phyloP scores from a whole-genome alignment of 2,329 filamentous ascomycete species.

The Taxawa tesnikishii region DNA sequence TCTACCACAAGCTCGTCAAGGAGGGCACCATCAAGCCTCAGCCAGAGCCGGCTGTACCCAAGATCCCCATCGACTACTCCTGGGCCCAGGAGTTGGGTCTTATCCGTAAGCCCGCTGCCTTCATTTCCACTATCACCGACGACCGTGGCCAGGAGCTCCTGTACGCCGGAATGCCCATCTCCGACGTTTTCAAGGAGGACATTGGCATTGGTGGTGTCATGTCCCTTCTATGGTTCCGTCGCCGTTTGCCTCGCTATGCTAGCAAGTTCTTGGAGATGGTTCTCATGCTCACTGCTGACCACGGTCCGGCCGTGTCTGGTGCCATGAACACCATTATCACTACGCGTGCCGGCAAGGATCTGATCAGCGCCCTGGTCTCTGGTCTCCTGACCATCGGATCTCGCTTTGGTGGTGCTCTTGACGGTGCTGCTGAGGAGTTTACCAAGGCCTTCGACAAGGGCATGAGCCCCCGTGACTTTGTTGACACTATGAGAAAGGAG shows the following conservation, averaged over 20 bases:
- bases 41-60: slow-evolving; percentile 83
- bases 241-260: slow-evolving; percentile 87
- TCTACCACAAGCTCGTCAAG: slow-evolving; percentile 83
- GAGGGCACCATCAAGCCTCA: slow-evolving; percentile 75
- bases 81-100: slow-evolving; percentile 99
- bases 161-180: slow-evolving; percentile 98
- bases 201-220: slow-evolving; percentile 99
- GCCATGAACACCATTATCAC: slow-evolving; percentile 99
- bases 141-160: slow-evolving; percentile 98
- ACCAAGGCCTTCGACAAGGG: slow-evolving; percentile 97
- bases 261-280: slow-evolving; percentile 99
- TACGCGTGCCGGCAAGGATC: slow-evolving; percentile 95
- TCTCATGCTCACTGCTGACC: slow-evolving; percentile 98
- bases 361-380: slow-evolving; percentile 88
- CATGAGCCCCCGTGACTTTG: slow-evolving; percentile 94
- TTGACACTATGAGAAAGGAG: slow-evolving; percentile 97
- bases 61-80: slow-evolving; percentile 99
- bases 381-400: slow-evolving; percentile 98
- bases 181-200: slow-evolving; percentile 98
- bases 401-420: slow-evolving; percentile 94
- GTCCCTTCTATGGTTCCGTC: slow-evolving; percentile 99
- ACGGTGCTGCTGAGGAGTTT: slow-evolving; percentile 97
- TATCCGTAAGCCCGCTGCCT: slow-evolving; percentile 97
- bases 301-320: slow-evolving; percentile 96
- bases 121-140: slow-evolving; percentile 99